Percentiles rank a stretch among this genome's conserved stretches.
Conservation (phyloP, 345 rosid genomes). For the Abelmoschus esculentus region DNA sequence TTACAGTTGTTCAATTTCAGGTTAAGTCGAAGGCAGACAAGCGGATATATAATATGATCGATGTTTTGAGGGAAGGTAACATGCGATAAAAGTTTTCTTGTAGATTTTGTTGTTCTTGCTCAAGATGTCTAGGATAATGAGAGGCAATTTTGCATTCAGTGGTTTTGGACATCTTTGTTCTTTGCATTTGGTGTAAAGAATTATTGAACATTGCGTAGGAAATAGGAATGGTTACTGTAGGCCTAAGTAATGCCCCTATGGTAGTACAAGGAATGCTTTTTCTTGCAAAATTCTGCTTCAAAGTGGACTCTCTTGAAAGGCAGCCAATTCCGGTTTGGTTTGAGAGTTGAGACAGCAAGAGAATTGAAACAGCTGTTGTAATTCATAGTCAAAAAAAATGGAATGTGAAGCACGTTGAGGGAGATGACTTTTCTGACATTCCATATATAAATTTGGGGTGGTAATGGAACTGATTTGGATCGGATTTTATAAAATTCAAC, state of each 20-base stretch:
- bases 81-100: constrained; percentile 34
- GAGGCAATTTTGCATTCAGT: not conserved
- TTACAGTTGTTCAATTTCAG: constrained; percentile 24
- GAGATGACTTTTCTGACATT: not conserved
- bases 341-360: not conserved
- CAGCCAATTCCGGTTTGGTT: not conserved
- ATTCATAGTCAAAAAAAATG: not conserved
- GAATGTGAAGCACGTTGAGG: not conserved
- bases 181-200: not conserved
- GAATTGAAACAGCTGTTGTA: not conserved
- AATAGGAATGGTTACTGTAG: not conserved
- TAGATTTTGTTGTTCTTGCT: not conserved
- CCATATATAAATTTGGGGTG: not conserved
- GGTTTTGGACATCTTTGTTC: not conserved
- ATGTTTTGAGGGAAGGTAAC: constrained; percentile 69
- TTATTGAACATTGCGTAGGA: not conserved
- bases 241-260: not conserved
- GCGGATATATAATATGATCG: constrained; percentile 74
- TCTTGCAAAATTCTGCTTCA: not conserved
- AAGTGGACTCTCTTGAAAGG: not conserved
- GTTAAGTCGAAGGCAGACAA: constrained; percentile 60
- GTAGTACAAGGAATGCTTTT: not conserved
- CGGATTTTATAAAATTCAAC: too few relatives aligned
- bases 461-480: too few relatives aligned
- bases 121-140: not conserved